phyloP scores from a whole-genome alignment of 2,329 filamentous ascomycete species.

The Phaeosphaeriaceae sp. region DNA sequence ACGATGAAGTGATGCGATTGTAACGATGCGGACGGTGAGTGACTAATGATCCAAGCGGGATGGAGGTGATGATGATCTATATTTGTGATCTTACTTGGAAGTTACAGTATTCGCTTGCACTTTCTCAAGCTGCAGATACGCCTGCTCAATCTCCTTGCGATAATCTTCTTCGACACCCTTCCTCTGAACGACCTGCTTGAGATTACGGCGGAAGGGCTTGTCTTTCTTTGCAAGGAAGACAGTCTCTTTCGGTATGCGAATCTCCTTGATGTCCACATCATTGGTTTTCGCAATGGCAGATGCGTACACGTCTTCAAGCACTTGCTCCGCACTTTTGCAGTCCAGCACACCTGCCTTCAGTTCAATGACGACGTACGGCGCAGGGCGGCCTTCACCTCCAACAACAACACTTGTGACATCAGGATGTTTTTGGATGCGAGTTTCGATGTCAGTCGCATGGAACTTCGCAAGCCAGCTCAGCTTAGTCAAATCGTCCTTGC shows the following conservation, averaged over 20 bases:
- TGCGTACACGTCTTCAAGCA: conserved; percentile 17
- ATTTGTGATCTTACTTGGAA: background rate
- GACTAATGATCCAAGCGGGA: background rate
- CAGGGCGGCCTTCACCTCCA: conserved; percentile 21
- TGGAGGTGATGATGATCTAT: background rate
- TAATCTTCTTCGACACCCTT: conserved; percentile 26
- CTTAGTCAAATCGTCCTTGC: conserved; percentile 33
- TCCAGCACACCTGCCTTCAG: conserved; percentile 13
- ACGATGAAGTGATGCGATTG: no score
- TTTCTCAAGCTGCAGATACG: conserved; percentile 10
- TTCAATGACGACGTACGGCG: conserved; percentile 26
- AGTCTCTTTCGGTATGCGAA: conserved; percentile 20
- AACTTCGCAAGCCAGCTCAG: conserved; percentile 27
- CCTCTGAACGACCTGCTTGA: conserved; percentile 18
- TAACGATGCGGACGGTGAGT: background rate
- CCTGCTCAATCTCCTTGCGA: conserved; percentile 23
- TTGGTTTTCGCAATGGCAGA: conserved; percentile 8
- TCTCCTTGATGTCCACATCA: conserved; percentile 10
- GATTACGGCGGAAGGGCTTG: conserved; percentile 20
- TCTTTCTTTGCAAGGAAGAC: conserved; percentile 16
- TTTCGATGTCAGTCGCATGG: conserved; percentile 23
- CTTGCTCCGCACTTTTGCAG: conserved; percentile 7
- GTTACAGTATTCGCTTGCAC: background rate
- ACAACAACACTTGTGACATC: conserved; percentile 18
- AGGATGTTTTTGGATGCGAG: conserved; percentile 16